A percentile compares a stretch with the other conserved stretches of the same genome.
phyloP scores from a whole-genome alignment of 1,139 yeast genomes.

The Pneumocystis jirovecii region DNA sequence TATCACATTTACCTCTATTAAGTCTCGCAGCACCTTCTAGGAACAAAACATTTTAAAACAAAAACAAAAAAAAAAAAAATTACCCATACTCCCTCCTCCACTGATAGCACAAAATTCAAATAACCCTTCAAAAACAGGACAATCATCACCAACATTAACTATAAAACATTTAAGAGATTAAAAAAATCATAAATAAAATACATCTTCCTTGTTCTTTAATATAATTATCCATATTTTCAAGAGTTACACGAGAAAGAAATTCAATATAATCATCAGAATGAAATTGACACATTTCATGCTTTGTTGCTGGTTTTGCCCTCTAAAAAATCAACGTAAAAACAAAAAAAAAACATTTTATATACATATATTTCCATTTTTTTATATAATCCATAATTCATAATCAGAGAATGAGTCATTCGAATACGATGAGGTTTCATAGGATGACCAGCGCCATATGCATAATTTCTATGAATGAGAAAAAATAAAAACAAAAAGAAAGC shows the following conservation, averaged over 20 bases:
- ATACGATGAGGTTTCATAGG: slow-evolving; percentile 98
- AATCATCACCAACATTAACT: slow-evolving; percentile 88
- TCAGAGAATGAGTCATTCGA: slow-evolving; percentile 94
- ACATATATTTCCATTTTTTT: slow-evolving; percentile 90
- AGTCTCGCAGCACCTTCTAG: slow-evolving; percentile 82
- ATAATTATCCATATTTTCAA: slow-evolving; percentile 83
- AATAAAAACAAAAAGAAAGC: slow-evolving; percentile 48
- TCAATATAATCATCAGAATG: slow-evolving; percentile 96
- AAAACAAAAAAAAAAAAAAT: neutral
- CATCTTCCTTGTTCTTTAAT: slow-evolving; percentile 81
- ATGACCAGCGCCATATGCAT: slow-evolving; percentile 96
- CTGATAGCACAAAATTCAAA: slow-evolving; percentile 88
- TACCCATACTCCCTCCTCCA: slow-evolving; percentile 80
- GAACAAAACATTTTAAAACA: neutral
- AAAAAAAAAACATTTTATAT: slow-evolving; percentile 10
- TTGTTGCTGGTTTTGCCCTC: slow-evolving; percentile 93
- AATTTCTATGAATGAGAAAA: slow-evolving; percentile 36
- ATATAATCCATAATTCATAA: slow-evolving; percentile 93
- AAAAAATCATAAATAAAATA: neutral
- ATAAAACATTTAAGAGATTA: neutral
- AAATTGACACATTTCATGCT: slow-evolving; percentile 96
- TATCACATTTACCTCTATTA: slow-evolving; percentile 84
- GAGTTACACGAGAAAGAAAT: slow-evolving; percentile 81
- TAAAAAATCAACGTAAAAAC: slow-evolving; percentile 3
- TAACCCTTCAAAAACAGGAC: slow-evolving; percentile 92